These are phyloP conservation scores for Dalbergia cochinchinensis DNA, from an alignment of 306 rosid genomes.

Conservation along the genomic window DNA sequence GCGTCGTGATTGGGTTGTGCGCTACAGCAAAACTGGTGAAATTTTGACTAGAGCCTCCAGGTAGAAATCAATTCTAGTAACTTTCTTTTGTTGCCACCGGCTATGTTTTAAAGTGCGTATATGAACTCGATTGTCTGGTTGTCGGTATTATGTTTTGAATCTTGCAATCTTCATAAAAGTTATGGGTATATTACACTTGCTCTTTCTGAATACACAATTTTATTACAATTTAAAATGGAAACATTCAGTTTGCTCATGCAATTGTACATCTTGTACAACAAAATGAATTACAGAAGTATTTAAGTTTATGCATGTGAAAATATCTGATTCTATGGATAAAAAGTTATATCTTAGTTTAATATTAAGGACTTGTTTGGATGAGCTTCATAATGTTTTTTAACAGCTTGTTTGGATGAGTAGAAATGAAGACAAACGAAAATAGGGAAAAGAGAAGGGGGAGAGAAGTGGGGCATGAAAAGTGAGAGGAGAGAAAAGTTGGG, in stretches of 20 bases:
- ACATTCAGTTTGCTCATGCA: constrained; percentile 24
- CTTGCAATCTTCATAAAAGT: constrained; percentile 19
- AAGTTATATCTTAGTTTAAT: not conserved
- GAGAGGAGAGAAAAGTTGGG: too few species aligned
- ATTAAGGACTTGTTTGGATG: not conserved
- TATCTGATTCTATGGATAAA: not conserved
- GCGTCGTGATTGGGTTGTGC: constrained; percentile 96
- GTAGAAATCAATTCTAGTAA: constrained; percentile 50
- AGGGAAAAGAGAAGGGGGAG: too few species aligned
- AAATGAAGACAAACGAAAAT: too few species aligned
- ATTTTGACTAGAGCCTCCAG: constrained; percentile 88
- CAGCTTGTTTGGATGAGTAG: too few species aligned
- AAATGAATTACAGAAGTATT: not conserved
- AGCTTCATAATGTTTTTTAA: not conserved
- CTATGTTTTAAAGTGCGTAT: constrained; percentile 16
- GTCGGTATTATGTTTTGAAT: constrained; percentile 7
- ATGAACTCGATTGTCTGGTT: constrained; percentile 4
- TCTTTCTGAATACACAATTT: not conserved
- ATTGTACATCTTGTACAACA: constrained; percentile 7
- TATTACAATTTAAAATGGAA: constrained; percentile 12
- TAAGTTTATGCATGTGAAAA: not conserved
- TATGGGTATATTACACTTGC: constrained; percentile 15
- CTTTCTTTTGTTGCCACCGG: constrained; percentile 15
- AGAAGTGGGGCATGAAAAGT: too few species aligned
- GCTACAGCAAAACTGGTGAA: constrained; percentile 76